Evolutionary conservation across 2,329 filamentous ascomycete genomes (phyloP).

Genomic region (Beauveria varroae): DNA sequence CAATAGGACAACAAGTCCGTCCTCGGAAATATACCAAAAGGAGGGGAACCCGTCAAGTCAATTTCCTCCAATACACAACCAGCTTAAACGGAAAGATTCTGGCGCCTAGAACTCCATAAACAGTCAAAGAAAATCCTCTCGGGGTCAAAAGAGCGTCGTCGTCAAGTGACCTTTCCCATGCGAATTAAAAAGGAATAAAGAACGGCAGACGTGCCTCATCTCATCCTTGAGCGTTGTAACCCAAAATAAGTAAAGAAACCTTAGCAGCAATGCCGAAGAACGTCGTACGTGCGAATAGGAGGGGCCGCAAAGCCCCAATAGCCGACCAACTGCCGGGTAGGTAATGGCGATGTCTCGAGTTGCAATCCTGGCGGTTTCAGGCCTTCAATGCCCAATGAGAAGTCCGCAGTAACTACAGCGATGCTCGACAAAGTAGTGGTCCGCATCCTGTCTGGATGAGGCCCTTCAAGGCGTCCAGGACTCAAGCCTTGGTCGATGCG

Average conservation of each 20-base stretch:
- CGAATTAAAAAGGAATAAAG: constrained; percentile 2
- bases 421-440: background rate
- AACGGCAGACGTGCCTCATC: background rate
- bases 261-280: background rate
- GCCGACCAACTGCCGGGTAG: background rate
- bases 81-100: background rate
- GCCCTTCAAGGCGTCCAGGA: background rate
- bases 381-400: background rate
- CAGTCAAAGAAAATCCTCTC: background rate
- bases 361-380: background rate
- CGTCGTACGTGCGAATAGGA: background rate
- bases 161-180: background rate
- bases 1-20: background rate
- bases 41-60: background rate
- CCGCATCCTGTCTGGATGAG: background rate
- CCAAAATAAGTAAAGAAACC: background rate
- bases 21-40: background rate
- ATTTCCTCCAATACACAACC: background rate
- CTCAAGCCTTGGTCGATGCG: background rate
- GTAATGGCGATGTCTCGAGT: background rate
- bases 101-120: background rate
- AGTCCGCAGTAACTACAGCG: background rate
- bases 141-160: constrained; percentile 6
- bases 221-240: background rate
- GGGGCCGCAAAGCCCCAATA: background rate